These are phyloP conservation scores for Mycena amicta DNA, from an alignment of 768 basidiomycete genomes.

Conservation along the genomic window DNA sequence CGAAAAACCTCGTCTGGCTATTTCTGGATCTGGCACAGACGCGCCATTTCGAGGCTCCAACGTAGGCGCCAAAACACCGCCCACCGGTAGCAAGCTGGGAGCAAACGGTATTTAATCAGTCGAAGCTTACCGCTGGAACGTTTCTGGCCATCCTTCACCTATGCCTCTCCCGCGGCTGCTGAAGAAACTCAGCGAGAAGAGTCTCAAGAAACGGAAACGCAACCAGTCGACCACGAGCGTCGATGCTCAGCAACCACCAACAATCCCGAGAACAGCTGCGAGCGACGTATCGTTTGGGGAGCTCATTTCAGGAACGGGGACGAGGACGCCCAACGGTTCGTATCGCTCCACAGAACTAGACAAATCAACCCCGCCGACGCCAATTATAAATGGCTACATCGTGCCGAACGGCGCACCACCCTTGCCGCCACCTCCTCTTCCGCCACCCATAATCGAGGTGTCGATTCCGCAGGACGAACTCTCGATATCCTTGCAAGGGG, in stretches of 20 bases:
- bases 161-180: slow-evolving; percentile 19
- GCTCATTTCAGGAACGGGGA: neutral
- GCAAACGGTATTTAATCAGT: too few species aligned
- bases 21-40: too few species aligned
- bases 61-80: too few species aligned
- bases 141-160: too few species aligned
- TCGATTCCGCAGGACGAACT: slow-evolving; percentile 18
- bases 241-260: too few species aligned
- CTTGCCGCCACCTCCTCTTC: slow-evolving; percentile 31
- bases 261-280: neutral
- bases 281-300: slow-evolving; percentile 7
- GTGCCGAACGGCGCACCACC: too few species aligned
- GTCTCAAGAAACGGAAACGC: slow-evolving; percentile 15
- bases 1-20: too few species aligned
- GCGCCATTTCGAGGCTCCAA: too few species aligned
- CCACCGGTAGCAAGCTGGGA: too few species aligned
- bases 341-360: neutral
- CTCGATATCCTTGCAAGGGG: slow-evolving; percentile 9
- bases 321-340: neutral
- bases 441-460: slow-evolving; percentile 24
- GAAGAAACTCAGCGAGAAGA: slow-evolving; percentile 15
- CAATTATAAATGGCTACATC: slow-evolving; percentile 24
- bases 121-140: too few species aligned
- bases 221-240: neutral
- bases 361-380: neutral